These are phyloP conservation scores for Cadophora sp. DNA, from an alignment of 2,329 filamentous ascomycete genomes.

Conservation along the genomic window DNA sequence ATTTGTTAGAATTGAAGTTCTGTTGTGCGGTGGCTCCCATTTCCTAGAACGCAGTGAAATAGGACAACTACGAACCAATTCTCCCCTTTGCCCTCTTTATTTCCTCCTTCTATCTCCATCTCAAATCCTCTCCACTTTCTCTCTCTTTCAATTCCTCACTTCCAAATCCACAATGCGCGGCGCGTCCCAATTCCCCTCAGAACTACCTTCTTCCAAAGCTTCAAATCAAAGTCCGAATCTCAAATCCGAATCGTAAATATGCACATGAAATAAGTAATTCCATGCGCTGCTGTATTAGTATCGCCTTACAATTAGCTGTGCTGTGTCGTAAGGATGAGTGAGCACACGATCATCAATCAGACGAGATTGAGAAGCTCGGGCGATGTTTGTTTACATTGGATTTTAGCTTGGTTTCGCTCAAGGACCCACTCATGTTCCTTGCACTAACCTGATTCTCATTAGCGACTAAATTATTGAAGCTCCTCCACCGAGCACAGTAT, in stretches of 20 bases:
- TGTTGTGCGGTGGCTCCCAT: not conserved
- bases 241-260: not conserved
- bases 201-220: not conserved
- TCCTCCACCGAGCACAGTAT: conserved; percentile 4
- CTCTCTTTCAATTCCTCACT: not conserved
- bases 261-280: not conserved
- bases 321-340: conserved; percentile 30
- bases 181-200: not conserved
- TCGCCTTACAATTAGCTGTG: not conserved
- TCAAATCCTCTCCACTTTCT: not conserved
- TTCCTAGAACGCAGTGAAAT: not conserved
- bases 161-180: not conserved
- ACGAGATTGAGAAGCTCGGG: not conserved
- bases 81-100: not conserved
- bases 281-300: not conserved
- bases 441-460: conserved; percentile 19
- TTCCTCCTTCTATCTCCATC: not conserved
- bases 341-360: conserved; percentile 1
- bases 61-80: not conserved
- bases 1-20: not conserved
- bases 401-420: not conserved
- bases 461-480: conserved; percentile 36
- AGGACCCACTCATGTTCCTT: not conserved
- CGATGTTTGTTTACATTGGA: conserved; percentile 35
- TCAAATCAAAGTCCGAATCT: not conserved